Conservation (phyloP, 208 protist species). For the Trypanosoma platydactyli region DNA sequence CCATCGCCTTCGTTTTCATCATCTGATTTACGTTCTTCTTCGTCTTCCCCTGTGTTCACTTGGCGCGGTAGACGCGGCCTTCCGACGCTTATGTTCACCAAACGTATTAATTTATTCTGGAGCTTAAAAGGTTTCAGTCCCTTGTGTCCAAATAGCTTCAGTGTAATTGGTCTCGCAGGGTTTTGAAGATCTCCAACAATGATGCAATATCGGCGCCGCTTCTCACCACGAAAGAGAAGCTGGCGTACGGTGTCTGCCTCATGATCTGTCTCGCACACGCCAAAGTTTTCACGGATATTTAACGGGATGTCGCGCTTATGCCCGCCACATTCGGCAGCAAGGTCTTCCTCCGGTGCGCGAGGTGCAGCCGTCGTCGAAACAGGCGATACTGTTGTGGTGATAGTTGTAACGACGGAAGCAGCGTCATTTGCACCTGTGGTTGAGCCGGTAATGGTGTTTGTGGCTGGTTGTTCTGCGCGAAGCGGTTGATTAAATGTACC, state of each 20-base stretch:
- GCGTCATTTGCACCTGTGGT: slow-evolving; percentile 26
- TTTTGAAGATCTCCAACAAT: slow-evolving; percentile 79
- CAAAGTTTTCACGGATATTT: slow-evolving; percentile 43
- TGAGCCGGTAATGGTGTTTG: slow-evolving; percentile 17
- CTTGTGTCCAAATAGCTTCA: slow-evolving; percentile 81
- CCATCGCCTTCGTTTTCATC: slow-evolving; percentile 3
- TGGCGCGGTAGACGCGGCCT: slow-evolving; percentile 45
- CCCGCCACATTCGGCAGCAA: slow-evolving; percentile 37
- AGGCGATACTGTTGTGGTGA: slow-evolving; percentile 55
- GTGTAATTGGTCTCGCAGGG: slow-evolving; percentile 46
- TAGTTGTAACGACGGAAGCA: slow-evolving; percentile 48
- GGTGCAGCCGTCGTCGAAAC: slow-evolving; percentile 29
- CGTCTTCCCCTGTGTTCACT: slow-evolving; percentile 25
- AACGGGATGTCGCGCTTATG: slow-evolving; percentile 59
- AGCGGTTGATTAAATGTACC: slow-evolving; percentile 68
- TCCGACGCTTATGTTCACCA: slow-evolving; percentile 82
- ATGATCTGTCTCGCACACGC: slow-evolving; percentile 36
- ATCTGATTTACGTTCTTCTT: slow-evolving; percentile 4
- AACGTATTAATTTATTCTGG: slow-evolving; percentile 81
- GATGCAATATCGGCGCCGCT: slow-evolving; percentile 82
- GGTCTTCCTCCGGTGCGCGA: slow-evolving; percentile 34
- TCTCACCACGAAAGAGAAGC: slow-evolving; percentile 80
- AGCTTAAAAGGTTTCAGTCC: slow-evolving; percentile 83
- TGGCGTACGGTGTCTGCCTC: slow-evolving; percentile 70
- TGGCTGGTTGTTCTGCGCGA: slow-evolving; percentile 59